Base-by-base conservation (phyloP, 2,329 filamentous ascomycete species). In the Biscogniauxia mediterranea region DNA sequence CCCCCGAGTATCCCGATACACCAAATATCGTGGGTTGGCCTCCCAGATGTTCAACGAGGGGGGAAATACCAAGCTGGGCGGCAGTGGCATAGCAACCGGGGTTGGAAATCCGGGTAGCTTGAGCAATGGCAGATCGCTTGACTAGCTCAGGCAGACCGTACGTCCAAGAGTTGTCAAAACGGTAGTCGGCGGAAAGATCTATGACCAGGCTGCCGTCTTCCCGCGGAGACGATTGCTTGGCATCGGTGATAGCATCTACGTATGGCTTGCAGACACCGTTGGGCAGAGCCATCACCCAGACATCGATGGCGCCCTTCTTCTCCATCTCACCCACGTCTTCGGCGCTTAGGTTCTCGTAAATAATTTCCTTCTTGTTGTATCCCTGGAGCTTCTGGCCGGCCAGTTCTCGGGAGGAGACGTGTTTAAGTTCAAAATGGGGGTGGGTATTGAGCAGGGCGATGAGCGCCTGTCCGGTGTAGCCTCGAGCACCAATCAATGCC, bases 241-340 rank as follows among this genome's bases (percentile, higher is more conserved):
- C 57, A 50, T n/a, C 17, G 26, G 21, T 21, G 56, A 58, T 58
- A 7, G 94, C 94, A 66, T 98, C 92, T 9, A 98, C 90, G 69
- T 90, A 99, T 0, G 95, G 93, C 79, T 93, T 91, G 85, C 92
- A 97, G 55, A 97, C 92, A 63, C 92, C 91, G 73, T 98, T 99
- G 52, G 94, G 95, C 28, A 98, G 86, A 42, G 95, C 95, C 91
- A 98, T 95, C 52, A 98, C 91, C 93, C 93, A 98, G 79, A 91
- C 95, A 79, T 98, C 94, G 55, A 98, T 88, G 71, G 93, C 86
- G 56, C 91, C 90, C 32, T 89, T 87, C 74, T 90, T 88, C 64
- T 95, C 91, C 85, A 98, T 92, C 61, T 88, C 84, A 65, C 88
- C 87, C 13, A 97, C 89, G 68, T 98, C 94, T 67, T 98, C 94